Evolutionary conservation across 305 asterid genomes (phyloP).

Genomic region (Fraxinus sp.): DNA sequence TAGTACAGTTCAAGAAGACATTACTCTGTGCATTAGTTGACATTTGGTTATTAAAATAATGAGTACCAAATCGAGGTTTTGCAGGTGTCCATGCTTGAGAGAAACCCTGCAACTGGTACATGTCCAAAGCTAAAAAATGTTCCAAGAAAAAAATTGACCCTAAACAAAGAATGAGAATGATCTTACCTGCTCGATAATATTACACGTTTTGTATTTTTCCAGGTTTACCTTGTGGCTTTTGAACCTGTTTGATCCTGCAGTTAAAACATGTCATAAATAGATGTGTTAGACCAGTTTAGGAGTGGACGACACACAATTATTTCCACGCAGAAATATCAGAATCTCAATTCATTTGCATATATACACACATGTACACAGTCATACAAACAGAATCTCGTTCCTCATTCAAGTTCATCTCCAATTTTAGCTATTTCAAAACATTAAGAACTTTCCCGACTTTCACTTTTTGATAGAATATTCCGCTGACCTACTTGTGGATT

Average conservation of each 20-base stretch:
- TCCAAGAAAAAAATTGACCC: background rate
- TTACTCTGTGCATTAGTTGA: slow-evolving; percentile 10
- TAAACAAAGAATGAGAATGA: background rate
- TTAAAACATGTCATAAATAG: background rate
- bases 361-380: background rate
- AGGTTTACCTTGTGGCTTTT: slow-evolving; percentile 29
- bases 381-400: background rate
- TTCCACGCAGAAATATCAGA: background rate
- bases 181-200: slow-evolving; percentile 30
- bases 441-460: background rate
- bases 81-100: slow-evolving; percentile 16
- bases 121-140: background rate
- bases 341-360: background rate
- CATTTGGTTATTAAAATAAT: background rate
- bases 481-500: background rate
- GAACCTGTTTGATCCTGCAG: slow-evolving; percentile 43
- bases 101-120: background rate
- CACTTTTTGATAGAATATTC: background rate
- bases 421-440: background rate
- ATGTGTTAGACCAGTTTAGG: background rate
- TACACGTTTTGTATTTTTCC: slow-evolving; percentile 51
- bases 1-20: background rate
- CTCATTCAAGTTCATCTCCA: background rate
- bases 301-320: background rate
- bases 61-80: background rate